These are phyloP conservation scores for Aegilops umbellulata DNA, from an alignment of 176 grass and related monocot species.

Conservation along the genomic window DNA sequence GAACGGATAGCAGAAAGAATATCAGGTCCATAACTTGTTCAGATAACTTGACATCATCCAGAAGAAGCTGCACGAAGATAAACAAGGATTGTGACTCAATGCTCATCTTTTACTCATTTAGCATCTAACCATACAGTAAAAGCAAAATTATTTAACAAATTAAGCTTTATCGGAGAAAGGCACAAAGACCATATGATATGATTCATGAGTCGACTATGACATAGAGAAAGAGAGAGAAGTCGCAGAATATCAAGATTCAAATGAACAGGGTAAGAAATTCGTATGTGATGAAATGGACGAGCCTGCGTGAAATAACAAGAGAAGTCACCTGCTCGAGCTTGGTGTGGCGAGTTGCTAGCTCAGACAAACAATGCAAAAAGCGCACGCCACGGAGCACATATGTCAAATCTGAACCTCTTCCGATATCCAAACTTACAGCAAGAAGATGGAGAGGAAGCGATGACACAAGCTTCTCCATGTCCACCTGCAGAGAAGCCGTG, in stretches of 20 bases:
- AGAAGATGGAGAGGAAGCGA: conserved; percentile 78
- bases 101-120: not conserved
- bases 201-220: conserved; percentile 6
- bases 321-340: conserved; percentile 86
- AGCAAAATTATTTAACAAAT: not conserved
- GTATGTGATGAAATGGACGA: not conserved
- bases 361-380: conserved; percentile 80
- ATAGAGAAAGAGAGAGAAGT: not conserved
- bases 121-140: conserved; percentile 11
- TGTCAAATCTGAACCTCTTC: conserved; percentile 47
- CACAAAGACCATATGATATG: not conserved
- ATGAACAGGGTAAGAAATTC: conserved; percentile 1
- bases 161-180: not conserved
- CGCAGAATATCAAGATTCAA: not conserved
- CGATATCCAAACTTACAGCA: conserved; percentile 67
- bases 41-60: conserved; percentile 84
- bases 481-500: conserved; percentile 53
- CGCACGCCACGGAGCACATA: conserved; percentile 78
- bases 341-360: conserved; percentile 72
- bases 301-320: conserved; percentile 24
- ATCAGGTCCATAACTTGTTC: conserved; percentile 95
- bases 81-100: not conserved
- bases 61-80: conserved; percentile 67
- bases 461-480: conserved; percentile 79
- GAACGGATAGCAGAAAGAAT: conserved; percentile 72